Base-by-base conservation (phyloP, 345 rosid genomes). In the Bruguiera gymnorhiza region DNA sequence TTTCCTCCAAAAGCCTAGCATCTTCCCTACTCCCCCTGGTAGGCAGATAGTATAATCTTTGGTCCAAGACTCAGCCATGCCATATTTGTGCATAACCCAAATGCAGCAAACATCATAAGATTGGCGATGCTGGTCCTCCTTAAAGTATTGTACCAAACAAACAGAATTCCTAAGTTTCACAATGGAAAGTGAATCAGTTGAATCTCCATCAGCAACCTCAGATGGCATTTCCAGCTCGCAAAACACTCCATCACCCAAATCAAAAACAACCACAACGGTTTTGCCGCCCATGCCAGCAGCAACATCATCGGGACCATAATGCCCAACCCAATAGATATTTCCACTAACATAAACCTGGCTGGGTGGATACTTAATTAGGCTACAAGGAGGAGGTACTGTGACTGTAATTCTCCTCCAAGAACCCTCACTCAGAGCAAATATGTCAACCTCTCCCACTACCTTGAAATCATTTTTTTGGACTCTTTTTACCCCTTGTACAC, bases 61-160 rank as follows among this genome's bases (percentile, higher is more conserved):
- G 29, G 21, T 48, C 67, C 67, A 64, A 5, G 56, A 46, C 27
- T 64, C 67, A 15, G 48, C 23, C 1, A 27, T 15, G 27, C 67
- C 67, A 27, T 64, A 64, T 27, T 64, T 55, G 51, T 64, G 48
- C 67, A 64, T 64, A 5, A 19, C 37, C 67, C 67, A 64, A 27
- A 64, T 64, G 11, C 37, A 16, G 20, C 67, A 64, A 27, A 15
- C 30, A 6, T 48, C 21, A 64, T 64, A 64, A 26, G n/a, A 8
- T 4, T 46, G 37, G 20, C 2, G 36, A 15, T 34, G 23, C 30
- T 6, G 27, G 6, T 34, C 30, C 30, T 48, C 20, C 67, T 31
- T 46, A 19, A 30, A 10, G 30, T 64, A 64, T 27, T 64, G 56
- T 48, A 64, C 29, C 24, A 64, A 10, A 2, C 56, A 64, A 27